These are phyloP conservation scores for Peribolospora kevripleyi DNA, from an alignment of 768 basidiomycete species.

Conservation along the genomic window DNA sequence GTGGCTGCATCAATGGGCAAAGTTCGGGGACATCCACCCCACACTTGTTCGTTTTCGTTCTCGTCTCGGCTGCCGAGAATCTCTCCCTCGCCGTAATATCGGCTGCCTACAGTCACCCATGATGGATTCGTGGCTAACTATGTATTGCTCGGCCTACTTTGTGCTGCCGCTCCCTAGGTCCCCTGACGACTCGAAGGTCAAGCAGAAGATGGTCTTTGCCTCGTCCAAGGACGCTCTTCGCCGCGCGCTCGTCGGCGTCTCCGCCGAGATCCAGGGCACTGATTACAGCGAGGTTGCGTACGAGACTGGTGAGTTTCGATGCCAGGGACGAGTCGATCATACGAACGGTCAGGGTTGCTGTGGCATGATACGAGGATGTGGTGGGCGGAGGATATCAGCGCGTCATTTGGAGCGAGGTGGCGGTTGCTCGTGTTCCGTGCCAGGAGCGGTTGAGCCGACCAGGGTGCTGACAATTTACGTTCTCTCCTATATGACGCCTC, in stretches of 20 bases:
- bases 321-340: neutral
- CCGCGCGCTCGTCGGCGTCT: constrained; percentile 46
- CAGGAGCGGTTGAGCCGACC: neutral
- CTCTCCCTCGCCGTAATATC: neutral
- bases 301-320: constrained; percentile 34
- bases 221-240: constrained; percentile 63
- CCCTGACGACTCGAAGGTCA: constrained; percentile 61
- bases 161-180: constrained; percentile 32
- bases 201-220: constrained; percentile 79
- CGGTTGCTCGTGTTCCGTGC: too few species aligned
- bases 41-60: neutral
- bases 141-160: neutral
- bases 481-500: neutral
- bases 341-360: neutral
- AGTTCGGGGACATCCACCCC: neutral
- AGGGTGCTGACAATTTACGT: neutral
- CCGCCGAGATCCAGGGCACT: constrained; percentile 63
- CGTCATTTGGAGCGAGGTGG: too few species aligned
- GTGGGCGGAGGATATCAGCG: too few species aligned
- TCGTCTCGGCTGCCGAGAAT: neutral
- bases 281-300: constrained; percentile 47
- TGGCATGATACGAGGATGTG: too few species aligned
- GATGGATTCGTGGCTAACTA: neutral
- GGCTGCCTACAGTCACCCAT: too few species aligned
- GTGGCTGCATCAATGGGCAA: neutral